Conservation (phyloP, 768 basidiomycete species). For the Neoboletus magnificus region DNA sequence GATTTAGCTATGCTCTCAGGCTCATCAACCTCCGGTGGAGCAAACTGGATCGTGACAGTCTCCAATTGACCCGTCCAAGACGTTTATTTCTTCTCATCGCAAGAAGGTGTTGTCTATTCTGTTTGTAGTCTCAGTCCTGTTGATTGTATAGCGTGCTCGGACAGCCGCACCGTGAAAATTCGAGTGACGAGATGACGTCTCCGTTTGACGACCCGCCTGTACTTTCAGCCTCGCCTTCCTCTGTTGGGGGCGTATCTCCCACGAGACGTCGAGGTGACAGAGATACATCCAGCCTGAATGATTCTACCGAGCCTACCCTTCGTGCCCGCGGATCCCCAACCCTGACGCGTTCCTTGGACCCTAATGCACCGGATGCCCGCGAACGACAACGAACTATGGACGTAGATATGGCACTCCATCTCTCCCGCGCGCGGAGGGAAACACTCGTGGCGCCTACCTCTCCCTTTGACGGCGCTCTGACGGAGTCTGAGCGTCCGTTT, state of each 20-base stretch:
- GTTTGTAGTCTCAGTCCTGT: not conserved
- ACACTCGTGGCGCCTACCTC: slow-evolving; percentile 44
- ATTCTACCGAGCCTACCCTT: slow-evolving; percentile 38
- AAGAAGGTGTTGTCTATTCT: slow-evolving; percentile 15
- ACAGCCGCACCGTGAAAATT: slow-evolving; percentile 2
- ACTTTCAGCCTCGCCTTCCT: slow-evolving; percentile 43
- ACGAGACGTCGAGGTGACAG: slow-evolving; percentile 33
- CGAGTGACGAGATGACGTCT: slow-evolving; percentile 34
- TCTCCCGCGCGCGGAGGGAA: slow-evolving; percentile 67
- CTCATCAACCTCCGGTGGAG: not conserved
- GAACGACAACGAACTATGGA: slow-evolving; percentile 94
- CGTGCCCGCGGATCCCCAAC: slow-evolving; percentile 61
- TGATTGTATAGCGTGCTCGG: not conserved
- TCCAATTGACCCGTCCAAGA: not conserved
- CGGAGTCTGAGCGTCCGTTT: slow-evolving; percentile 34
- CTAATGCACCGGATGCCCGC: slow-evolving; percentile 67
- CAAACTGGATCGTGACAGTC: not conserved
- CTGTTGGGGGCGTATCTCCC: slow-evolving; percentile 39
- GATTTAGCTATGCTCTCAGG: not conserved
- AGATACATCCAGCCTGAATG: slow-evolving; percentile 38
- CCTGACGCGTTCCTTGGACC: slow-evolving; percentile 58
- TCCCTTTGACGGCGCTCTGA: slow-evolving; percentile 32
- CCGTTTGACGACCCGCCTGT: slow-evolving; percentile 32
- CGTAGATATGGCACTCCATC: slow-evolving; percentile 85
- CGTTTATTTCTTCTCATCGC: not conserved